Evolutionary conservation across 1,284 basidiomycete species (phyloP).

Genomic region (Ustanciosporium gigantosporum): DNA sequence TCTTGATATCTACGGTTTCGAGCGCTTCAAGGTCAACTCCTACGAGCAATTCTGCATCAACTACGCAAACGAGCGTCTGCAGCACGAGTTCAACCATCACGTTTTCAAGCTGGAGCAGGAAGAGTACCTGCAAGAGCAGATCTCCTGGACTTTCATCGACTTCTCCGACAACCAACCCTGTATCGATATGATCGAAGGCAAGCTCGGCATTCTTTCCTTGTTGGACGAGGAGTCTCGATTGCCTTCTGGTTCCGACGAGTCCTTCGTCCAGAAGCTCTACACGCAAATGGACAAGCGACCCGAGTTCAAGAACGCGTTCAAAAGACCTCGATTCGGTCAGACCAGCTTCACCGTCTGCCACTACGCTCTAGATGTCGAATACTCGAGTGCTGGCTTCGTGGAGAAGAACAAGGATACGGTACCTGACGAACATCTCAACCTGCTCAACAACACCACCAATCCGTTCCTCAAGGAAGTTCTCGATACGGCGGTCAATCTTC

Average conservation of each 20-base stretch:
- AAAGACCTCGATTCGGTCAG: constrained; percentile 96
- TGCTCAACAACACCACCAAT: constrained; percentile 84
- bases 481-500: constrained; percentile 64
- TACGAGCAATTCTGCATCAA: constrained; percentile 99
- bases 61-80: constrained; percentile 92
- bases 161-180: constrained; percentile 98
- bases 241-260: constrained; percentile 87
- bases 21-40: constrained; percentile 70
- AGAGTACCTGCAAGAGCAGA: constrained; percentile 96
- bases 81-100: constrained; percentile 78
- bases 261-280: constrained; percentile 92
- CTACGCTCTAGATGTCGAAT: constrained; percentile 96
- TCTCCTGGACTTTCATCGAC: constrained; percentile 99
- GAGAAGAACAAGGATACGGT: constrained; percentile 99
- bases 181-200: constrained; percentile 97
- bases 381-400: constrained; percentile 95
- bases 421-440: constrained; percentile 91
- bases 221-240: constrained; percentile 98
- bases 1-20: constrained; percentile 71
- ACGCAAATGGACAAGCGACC: constrained; percentile 78
- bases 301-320: constrained; percentile 86
- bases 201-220: constrained; percentile 88
- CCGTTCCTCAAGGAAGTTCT: constrained; percentile 91
- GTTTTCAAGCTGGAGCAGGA: constrained; percentile 84
- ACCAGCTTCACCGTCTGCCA: constrained; percentile 97